Evolutionary conservation across 2,329 filamentous ascomycete species (phyloP), one percentile per base, ranked within the genome.

Genomic region (Cercospora sojina): DNA sequence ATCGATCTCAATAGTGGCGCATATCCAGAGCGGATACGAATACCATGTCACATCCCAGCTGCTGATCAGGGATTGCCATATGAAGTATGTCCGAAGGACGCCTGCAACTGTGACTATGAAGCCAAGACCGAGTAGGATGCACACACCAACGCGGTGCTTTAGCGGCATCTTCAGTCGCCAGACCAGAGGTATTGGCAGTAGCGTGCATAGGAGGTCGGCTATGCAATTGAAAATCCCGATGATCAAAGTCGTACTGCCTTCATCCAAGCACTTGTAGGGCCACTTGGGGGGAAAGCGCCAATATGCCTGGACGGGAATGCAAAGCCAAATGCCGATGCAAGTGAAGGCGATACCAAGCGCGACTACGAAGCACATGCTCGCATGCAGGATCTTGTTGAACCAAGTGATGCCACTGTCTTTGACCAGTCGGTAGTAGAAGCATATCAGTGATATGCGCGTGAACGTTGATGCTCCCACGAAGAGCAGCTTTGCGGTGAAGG

Each of bases 11-110:
- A 83, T 77, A 0, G 80, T 78, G 4, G 81, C 80, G 51, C 77
- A 77, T n/a, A 83, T 82, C 80, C 81, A 83, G 0, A 83, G 71
- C 5, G 80, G 79, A 73, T 80, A 82, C 4, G 79, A 75, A 62
- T 76, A 79, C 81, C 81, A 83, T 2, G 80, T 65, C 53, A 77
- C 76, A 60, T 83, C 81, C 66, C 79, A 82, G 61, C 76, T 79
- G 2, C 68, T 70, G 5, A 82, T 74, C 5, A 83, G 69, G 16
- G 76, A 77, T 63, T 78, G 76, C 72, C 80, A 82, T 56, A 82
- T 81, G 69, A 71, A 82, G 74, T 78, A 82, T 4, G 80, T 83
- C 16, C 81, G 69, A 1, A 82, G 71, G 8, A 78, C 70, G 3
- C 80, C 81, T 6, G 80, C 80, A 58, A 79, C 74, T 1, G 79